Percentiles rank a stretch among this genome's conserved stretches.
Conservation (phyloP, 2,329 filamentous ascomycete genomes). For the Sporothrix euskadiensis region DNA sequence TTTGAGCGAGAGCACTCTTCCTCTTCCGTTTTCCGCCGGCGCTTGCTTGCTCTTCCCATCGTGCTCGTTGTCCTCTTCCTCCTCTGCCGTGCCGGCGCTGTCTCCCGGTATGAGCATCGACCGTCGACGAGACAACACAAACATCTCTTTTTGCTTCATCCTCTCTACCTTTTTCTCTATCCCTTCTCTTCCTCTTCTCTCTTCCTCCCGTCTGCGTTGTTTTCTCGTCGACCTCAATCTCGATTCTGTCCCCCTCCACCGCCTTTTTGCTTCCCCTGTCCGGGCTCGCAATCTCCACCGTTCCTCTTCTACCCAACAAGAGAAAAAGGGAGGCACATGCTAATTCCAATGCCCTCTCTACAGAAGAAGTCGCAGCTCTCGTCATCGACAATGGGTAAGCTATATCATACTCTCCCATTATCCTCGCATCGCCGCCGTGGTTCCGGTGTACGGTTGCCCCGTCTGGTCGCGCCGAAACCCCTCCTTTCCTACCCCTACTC, state of each 20-base stretch:
- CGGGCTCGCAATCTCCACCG: constrained; percentile 17
- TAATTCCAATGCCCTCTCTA: constrained; percentile 41
- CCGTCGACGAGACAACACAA: background rate
- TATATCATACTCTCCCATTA: background rate
- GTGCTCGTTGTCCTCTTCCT: background rate
- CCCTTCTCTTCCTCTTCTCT: background rate
- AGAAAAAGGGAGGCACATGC: constrained; percentile 19
- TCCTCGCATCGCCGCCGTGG: background rate
- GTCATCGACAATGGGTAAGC: constrained; percentile 99
- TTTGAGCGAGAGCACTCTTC: constrained; percentile 30
- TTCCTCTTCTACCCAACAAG: background rate
- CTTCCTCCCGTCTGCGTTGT: constrained; percentile 4
- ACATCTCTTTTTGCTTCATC: background rate
- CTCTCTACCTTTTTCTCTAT: background rate
- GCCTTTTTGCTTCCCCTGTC: constrained; percentile 25
- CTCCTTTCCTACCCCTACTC: constrained; percentile 15
- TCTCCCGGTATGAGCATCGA: background rate
- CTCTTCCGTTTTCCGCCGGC: constrained; percentile 17
- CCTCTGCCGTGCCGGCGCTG: background rate
- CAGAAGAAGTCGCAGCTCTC: constrained; percentile 99
- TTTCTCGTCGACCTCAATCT: background rate
- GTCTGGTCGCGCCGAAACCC: constrained; percentile 22
- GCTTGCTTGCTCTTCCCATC: background rate
- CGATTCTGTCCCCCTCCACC: constrained; percentile 22
- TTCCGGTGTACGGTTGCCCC: constrained; percentile 2